Conservation (phyloP, 805 yeast genomes). For the Kluyveromyces lactis region DNA sequence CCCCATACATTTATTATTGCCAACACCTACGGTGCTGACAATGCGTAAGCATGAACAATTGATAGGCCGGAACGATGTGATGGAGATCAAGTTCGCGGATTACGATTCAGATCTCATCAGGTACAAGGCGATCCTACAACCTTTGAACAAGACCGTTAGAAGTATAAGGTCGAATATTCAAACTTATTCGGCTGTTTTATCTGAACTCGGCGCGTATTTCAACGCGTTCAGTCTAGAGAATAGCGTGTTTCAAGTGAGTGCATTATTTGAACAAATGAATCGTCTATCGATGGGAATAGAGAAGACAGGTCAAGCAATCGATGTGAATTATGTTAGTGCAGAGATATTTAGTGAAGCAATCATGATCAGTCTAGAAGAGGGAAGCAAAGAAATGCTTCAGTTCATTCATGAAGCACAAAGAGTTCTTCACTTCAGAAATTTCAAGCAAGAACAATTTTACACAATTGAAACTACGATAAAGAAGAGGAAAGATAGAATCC, state of each 20-base stretch:
- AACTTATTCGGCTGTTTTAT: conserved; percentile 54
- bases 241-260: conserved; percentile 48
- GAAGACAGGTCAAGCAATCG: conserved; percentile 79
- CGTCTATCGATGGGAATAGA: conserved; percentile 53
- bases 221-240: conserved; percentile 52
- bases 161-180: conserved; percentile 32
- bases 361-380: conserved; percentile 32
- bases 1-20: conserved; percentile 53
- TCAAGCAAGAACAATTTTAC: conserved; percentile 44
- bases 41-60: conserved; percentile 14
- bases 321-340: conserved; percentile 51
- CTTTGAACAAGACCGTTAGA: conserved; percentile 22
- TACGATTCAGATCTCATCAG: conserved; percentile 30
- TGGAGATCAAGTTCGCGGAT: conserved; percentile 33
- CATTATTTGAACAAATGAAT: conserved; percentile 26
- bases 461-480: conserved; percentile 34
- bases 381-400: conserved; percentile 29
- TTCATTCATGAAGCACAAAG: conserved; percentile 28
- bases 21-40: conserved; percentile 47
- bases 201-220: conserved; percentile 69
- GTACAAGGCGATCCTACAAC: conserved; percentile 20
- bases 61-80: conserved; percentile 16
- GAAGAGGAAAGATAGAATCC: conserved; percentile 27
- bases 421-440: conserved; percentile 52
- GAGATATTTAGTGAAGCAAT: conserved; percentile 37